A percentile compares a stretch with the other conserved stretches of the same genome.
Evolutionary conservation across 176 grass and related monocot species (phyloP).

Genomic region (Puccinellia tenuiflora): DNA sequence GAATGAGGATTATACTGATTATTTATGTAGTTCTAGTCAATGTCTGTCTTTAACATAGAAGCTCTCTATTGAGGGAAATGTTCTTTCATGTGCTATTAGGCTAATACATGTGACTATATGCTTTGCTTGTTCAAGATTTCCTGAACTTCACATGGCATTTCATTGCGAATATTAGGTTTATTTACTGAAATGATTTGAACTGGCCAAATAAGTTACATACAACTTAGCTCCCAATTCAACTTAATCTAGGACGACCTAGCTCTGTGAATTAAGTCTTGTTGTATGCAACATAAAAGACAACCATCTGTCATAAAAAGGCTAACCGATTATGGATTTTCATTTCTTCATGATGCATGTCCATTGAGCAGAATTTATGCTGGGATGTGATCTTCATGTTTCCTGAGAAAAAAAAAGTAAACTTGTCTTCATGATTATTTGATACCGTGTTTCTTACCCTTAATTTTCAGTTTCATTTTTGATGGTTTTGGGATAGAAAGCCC

Average conservation of each 20-base stretch:
- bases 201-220: neutral
- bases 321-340: neutral
- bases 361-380: neutral
- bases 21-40: neutral
- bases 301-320: neutral
- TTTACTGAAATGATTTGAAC: neutral
- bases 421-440: neutral
- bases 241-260: neutral
- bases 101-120: neutral
- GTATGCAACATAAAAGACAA: conserved; percentile 8
- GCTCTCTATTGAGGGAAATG: neutral
- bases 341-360: neutral
- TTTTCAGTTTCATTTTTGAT: neutral
- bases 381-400: neutral
- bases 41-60: neutral
- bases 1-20: neutral
- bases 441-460: neutral
- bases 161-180: neutral
- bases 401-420: neutral
- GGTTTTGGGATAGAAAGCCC: neutral
- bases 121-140: neutral
- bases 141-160: conserved; percentile 5
- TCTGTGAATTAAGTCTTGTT: neutral
- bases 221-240: neutral
- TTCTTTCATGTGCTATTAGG: neutral